Base-by-base conservation (phyloP, 2,329 filamentous ascomycete genomes). In the Trichoderma endophyticum region DNA sequence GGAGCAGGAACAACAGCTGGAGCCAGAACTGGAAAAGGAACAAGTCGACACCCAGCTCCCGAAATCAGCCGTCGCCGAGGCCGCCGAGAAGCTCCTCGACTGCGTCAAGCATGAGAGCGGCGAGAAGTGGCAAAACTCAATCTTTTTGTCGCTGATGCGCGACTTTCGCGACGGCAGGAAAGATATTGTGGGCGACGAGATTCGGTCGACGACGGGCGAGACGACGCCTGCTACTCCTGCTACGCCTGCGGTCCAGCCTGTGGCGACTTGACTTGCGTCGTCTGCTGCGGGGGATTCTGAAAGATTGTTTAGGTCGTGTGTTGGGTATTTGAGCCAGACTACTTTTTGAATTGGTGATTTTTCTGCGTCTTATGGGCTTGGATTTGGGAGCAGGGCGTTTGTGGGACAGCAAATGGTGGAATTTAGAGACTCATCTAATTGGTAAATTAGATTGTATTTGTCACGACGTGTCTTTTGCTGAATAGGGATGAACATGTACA, bases 71-170 rank as follows among this genome's bases (percentile, higher is more conserved):
- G 81, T 85, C 3, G 81, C 83, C 3, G 82, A 84, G 71, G 83
- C 83, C 0, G 83, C 83, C 7, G 80, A 83, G 72, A 79, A 82
- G 26, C 80, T 85, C 1, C 78, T 85, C 43, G 81, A 84, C 61
- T 81, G 81, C 3, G 83, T 85, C 28, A 78, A 83, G 74, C 83
- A 85, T 67, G 83, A 85, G 73, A 77, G 79, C 59, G 82, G 83
- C 56, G 83, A 84, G 9, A 85, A 85, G 74, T 85, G 83, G 83
- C 83, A 83, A 73, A 83, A 85, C 59, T 85, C 83, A 0, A 77
- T 80, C n/a, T 85, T 85, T 56, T 76, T 85, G 8, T 81, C 81
- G 0, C 78, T 85, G 4, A 85, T 85, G 83, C 81, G 82, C 21
- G 83, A 85, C 70, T 84, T 85, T 60, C 79, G 82, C 9, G 83